phyloP scores from a whole-genome alignment of 805 yeast species.

The Schwanniomyces occidentalis region DNA sequence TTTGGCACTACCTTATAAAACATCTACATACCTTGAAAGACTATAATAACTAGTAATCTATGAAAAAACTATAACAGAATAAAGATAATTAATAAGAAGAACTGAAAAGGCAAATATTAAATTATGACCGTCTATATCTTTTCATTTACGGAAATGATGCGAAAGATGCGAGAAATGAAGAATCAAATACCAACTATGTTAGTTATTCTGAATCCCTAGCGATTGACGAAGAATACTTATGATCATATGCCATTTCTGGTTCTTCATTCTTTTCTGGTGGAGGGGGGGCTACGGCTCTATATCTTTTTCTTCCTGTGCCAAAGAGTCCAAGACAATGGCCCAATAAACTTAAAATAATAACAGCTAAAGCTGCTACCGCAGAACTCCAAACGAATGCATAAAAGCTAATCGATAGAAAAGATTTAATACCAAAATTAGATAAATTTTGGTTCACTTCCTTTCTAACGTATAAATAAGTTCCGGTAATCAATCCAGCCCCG shows the following conservation, averaged over 20 bases:
- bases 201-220: no score
- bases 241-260: conserved; percentile 27
- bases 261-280: conserved; percentile 4
- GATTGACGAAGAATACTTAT: no score
- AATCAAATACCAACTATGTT: no score
- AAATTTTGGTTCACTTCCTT: conserved; percentile 51
- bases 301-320: conserved; percentile 29
- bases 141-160: no score
- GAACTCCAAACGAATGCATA: conserved; percentile 69
- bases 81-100: not conserved
- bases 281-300: conserved; percentile 15
- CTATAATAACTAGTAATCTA: not conserved
- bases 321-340: conserved; percentile 46
- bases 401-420: conserved; percentile 50
- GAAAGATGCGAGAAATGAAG: not conserved
- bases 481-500: conserved; percentile 63
- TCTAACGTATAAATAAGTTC: conserved; percentile 51
- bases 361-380: conserved; percentile 44
- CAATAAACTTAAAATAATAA: conserved; percentile 31
- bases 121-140: not conserved
- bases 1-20: no score
- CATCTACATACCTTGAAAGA: not conserved
- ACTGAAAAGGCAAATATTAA: not conserved
- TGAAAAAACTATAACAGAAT: not conserved
- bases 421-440: conserved; percentile 52